Percentiles rank a stretch among this genome's conserved stretches.
Evolutionary conservation across 441 rosid genomes (phyloP).

Genomic region (Erodium trifolium): DNA sequence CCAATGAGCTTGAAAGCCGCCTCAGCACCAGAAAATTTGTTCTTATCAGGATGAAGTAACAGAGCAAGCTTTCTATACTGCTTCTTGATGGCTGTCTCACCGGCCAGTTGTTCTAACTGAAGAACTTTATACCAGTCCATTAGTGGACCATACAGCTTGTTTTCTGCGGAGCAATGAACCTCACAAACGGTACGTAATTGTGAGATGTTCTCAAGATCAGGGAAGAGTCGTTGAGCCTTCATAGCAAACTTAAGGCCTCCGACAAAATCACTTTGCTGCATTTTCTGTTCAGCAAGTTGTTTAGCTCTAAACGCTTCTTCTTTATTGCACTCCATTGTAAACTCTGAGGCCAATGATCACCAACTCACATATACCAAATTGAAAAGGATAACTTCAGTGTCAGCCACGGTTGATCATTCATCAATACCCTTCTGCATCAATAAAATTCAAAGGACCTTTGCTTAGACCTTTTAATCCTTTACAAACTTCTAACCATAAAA

Average conservation of each 20-base stretch:
- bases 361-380: background rate
- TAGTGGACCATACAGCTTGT: conserved; percentile 35
- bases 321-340: conserved; percentile 59
- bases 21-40: conserved; percentile 37
- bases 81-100: conserved; percentile 47
- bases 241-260: conserved; percentile 36
- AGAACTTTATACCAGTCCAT: conserved; percentile 55
- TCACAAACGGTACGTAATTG: conserved; percentile 45
- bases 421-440: background rate
- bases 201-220: conserved; percentile 37
- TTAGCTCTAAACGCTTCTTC: conserved; percentile 53
- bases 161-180: conserved; percentile 27
- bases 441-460: background rate
- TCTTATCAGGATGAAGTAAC: conserved; percentile 44
- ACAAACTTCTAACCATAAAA: background rate
- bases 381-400: background rate
- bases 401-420: background rate
- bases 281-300: conserved; percentile 38
- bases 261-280: conserved; percentile 36
- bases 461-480: background rate
- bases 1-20: conserved; percentile 64
- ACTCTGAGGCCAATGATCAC: background rate
- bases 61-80: conserved; percentile 60
- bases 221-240: conserved; percentile 47
- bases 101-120: conserved; percentile 40